Base-by-base conservation (phyloP, 2,329 filamentous ascomycete species). In the Hypoxylon sp. region DNA sequence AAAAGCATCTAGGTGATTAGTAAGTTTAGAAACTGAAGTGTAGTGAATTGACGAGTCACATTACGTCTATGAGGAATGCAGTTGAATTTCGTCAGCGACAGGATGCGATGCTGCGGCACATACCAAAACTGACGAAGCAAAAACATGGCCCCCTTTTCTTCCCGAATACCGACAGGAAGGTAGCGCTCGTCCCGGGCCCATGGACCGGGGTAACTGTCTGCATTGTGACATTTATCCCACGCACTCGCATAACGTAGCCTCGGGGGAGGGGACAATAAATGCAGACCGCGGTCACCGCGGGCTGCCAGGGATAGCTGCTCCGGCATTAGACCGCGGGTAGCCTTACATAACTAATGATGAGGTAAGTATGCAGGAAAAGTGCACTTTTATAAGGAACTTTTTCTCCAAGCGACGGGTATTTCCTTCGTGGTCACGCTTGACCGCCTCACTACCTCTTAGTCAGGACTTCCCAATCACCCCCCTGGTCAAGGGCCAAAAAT, bases 211-310 rank as follows among this genome's bases (percentile, higher is more conserved):
- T 60, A 27, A 32, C 48, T 41, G 14, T 21, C 61, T 68, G 61
- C 61, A 58, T 53, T 68, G 61, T 50, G 61, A 68, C 65, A 58
- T 54, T 61, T 25, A 23, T 56, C 29, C 51, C 25, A 23, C 52
- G 32, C 32, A 29, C 39, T 34, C 30, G 55, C 43, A 60, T 54
- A 54, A 41, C 27, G 25, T 47, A 47, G 16, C 43, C 48, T 37
- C n/a, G 54, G 55, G 11, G 54, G 43, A 53, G 55, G 48, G 37
- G 27, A 32, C 32, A 25, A 21, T 46, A 47, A 25, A 27, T 30
- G 29, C 32, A 47, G 37, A 53, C 58, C 47, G 48, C 41, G 43
- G n/a, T n/a, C 52, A 23, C 52, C 48, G 48, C 55, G 45, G 25
- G n/a, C n/a, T 41, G 51, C 37, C 29, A 55, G 61, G 61, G 61